A percentile compares a stretch with the other conserved stretches of the same genome.
phyloP scores from a whole-genome alignment of 1,139 yeast species.

The Zygosaccharomyces sapae region DNA sequence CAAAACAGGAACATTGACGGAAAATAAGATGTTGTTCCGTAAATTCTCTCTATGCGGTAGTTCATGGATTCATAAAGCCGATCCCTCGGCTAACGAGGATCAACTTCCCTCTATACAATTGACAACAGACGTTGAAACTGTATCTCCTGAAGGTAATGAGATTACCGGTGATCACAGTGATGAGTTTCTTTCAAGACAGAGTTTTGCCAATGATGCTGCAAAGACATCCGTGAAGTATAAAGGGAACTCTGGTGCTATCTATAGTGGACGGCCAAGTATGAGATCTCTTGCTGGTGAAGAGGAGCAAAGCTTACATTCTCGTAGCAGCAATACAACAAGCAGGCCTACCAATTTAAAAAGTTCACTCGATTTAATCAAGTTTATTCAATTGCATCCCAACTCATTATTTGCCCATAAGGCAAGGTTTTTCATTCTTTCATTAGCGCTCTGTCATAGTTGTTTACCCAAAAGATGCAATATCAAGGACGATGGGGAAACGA shows the following conservation, averaged over 20 bases:
- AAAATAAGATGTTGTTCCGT: slow-evolving; percentile 80
- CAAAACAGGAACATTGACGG: slow-evolving; percentile 95
- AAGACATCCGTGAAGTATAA: slow-evolving; percentile 40
- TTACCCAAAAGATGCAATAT: slow-evolving; percentile 54
- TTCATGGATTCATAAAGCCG: slow-evolving; percentile 83
- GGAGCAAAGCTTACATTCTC: slow-evolving; percentile 13
- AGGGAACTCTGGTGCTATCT: slow-evolving; percentile 38
- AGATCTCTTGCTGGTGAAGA: slow-evolving; percentile 39
- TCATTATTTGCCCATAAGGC: slow-evolving; percentile 68
- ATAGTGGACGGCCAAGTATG: slow-evolving; percentile 52
- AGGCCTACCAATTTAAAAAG: slow-evolving; percentile 39
- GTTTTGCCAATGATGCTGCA: slow-evolving; percentile 5
- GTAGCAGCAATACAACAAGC: slow-evolving; percentile 21
- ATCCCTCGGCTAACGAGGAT: slow-evolving; percentile 35
- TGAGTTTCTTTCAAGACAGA: slow-evolving; percentile 4
- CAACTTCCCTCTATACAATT: slow-evolving; percentile 10
- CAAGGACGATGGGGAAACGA: slow-evolving; percentile 39
- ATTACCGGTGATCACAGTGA: slow-evolving; percentile 6
- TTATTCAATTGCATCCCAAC: slow-evolving; percentile 68
- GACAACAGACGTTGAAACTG: slow-evolving; percentile 13
- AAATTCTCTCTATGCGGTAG: slow-evolving; percentile 82
- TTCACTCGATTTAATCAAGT: slow-evolving; percentile 60
- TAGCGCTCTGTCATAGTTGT: slow-evolving; percentile 89
- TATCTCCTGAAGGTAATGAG: slow-evolving; percentile 10
- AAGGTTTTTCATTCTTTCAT: slow-evolving; percentile 68